A percentile compares a stretch with the other conserved stretches of the same genome.
Evolutionary conservation across 2,329 filamentous ascomycete species (phyloP).

Genomic region (Cadophora sp.): DNA sequence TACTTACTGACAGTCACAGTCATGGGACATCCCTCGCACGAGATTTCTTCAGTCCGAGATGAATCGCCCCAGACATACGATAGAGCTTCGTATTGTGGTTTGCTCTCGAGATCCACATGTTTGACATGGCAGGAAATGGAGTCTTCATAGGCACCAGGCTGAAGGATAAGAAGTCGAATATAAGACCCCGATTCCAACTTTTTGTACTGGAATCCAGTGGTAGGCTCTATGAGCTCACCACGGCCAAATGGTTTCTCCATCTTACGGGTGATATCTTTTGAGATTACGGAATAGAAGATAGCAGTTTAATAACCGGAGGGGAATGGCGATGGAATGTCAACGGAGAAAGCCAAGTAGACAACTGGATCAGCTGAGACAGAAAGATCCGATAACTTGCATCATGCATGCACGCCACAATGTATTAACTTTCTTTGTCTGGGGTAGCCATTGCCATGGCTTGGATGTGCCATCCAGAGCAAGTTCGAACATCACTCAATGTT

Average conservation of each 20-base stretch:
- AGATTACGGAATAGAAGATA: neutral
- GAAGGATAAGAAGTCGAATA: neutral
- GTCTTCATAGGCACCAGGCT: neutral
- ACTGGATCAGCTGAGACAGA: neutral
- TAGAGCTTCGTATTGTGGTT: neutral
- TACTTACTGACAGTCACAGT: neutral
- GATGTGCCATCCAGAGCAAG: too few species aligned
- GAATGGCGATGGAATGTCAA: too few species aligned
- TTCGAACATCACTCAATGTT: too few species aligned
- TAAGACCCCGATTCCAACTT: neutral
- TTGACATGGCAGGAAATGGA: neutral
- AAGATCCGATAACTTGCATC: neutral
- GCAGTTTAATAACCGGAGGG: too few species aligned
- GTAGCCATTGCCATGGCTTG: too few species aligned
- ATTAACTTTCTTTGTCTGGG: too few species aligned
- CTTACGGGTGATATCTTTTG: neutral
- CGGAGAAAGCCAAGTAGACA: neutral
- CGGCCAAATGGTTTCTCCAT: too few species aligned
- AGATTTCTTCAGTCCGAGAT: neutral
- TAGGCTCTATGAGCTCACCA: neutral
- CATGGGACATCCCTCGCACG: neutral
- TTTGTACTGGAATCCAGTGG: neutral
- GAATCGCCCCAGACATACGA: neutral
- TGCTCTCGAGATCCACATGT: neutral
- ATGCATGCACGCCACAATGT: constrained; percentile 6